Percentiles rank a stretch among this genome's conserved stretches.
phyloP scores from a whole-genome alignment of 2,329 filamentous ascomycete genomes.

The Ambrosiella beaveri region DNA sequence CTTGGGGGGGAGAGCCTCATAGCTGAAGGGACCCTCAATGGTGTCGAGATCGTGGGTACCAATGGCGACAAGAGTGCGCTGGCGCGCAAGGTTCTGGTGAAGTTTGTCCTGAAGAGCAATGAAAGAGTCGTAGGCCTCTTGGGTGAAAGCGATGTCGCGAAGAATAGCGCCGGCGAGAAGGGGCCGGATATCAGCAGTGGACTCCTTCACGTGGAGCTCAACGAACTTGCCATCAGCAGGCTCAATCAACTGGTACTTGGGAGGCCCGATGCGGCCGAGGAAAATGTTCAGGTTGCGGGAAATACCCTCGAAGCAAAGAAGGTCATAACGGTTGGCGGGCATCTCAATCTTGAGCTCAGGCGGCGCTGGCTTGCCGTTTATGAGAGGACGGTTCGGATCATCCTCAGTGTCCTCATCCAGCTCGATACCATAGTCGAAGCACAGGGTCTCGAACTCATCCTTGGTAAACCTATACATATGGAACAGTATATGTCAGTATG shows the following conservation, averaged over 20 bases:
- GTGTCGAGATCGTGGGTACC: slow-evolving; percentile 95
- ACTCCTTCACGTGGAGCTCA: slow-evolving; percentile 61
- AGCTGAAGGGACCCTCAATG: slow-evolving; percentile 85
- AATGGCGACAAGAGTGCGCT: slow-evolving; percentile 88
- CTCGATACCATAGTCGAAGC: slow-evolving; percentile 97
- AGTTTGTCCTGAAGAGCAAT: slow-evolving; percentile 96
- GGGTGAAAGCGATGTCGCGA: slow-evolving; percentile 77
- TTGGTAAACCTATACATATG: slow-evolving; percentile 53
- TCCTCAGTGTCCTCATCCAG: slow-evolving; percentile 88
- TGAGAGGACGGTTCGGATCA: slow-evolving; percentile 46
- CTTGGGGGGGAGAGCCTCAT: slow-evolving; percentile 80
- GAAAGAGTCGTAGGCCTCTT: slow-evolving; percentile 90
- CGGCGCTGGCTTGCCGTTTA: slow-evolving; percentile 66
- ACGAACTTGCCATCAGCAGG: slow-evolving; percentile 59
- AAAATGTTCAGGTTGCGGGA: slow-evolving; percentile 93
- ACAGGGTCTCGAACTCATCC: slow-evolving; percentile 89
- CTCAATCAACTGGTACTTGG: slow-evolving; percentile 60
- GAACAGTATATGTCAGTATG: slow-evolving; percentile 11
- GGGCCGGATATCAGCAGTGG: slow-evolving; percentile 63
- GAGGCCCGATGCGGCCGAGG: slow-evolving; percentile 54
- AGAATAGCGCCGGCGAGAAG: slow-evolving; percentile 81
- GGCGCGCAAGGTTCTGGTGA: slow-evolving; percentile 84
- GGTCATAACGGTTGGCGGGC: slow-evolving; percentile 82
- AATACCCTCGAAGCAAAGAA: slow-evolving; percentile 96
- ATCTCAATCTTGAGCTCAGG: slow-evolving; percentile 97